Conservation (phyloP, 2,329 filamentous ascomycete species). For the Diplocarpon mali region DNA sequence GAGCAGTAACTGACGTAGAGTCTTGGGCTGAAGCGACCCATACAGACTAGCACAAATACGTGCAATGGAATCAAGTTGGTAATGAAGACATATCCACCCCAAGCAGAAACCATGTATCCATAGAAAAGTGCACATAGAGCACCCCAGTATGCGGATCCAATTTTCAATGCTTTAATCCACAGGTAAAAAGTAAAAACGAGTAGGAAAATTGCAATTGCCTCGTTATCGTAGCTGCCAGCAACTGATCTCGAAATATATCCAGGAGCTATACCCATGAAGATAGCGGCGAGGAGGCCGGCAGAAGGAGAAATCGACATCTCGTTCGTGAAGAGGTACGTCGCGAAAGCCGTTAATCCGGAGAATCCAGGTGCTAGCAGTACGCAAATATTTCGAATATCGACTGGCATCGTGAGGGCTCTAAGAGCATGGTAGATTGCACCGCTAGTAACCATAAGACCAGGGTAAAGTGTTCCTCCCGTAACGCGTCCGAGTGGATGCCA, state of each 20-base stretch:
- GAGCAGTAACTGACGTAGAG: constrained; percentile 96
- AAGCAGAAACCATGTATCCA: constrained; percentile 99
- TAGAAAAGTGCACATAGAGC: constrained; percentile 92
- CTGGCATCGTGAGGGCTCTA: constrained; percentile 75
- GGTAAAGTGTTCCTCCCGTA: constrained; percentile 96
- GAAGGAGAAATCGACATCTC: constrained; percentile 96
- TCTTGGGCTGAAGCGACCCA: constrained; percentile 90
- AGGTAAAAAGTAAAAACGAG: constrained; percentile 97
- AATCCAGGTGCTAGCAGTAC: constrained; percentile 90
- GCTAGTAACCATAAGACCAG: constrained; percentile 97
- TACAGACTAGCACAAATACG: constrained; percentile 85
- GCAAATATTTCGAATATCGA: constrained; percentile 98
- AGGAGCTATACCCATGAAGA: constrained; percentile 94
- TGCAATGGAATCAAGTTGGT: constrained; percentile 94
- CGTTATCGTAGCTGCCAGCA: constrained; percentile 97
- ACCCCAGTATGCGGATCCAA: constrained; percentile 93
- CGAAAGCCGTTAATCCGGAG: constrained; percentile 86
- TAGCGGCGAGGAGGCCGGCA: constrained; percentile 84
- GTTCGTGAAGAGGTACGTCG: constrained; percentile 87
- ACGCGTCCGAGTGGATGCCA: constrained; percentile 98
- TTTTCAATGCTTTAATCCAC: constrained; percentile 97
- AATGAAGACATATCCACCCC: constrained; percentile 99
- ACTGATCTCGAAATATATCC: constrained; percentile 98
- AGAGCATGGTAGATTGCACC: constrained; percentile 93
- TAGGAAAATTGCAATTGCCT: constrained; percentile 97